Evolutionary conservation across 352 stramenopile genomes (phyloP).

Genomic region (Pythium folliculosum): DNA sequence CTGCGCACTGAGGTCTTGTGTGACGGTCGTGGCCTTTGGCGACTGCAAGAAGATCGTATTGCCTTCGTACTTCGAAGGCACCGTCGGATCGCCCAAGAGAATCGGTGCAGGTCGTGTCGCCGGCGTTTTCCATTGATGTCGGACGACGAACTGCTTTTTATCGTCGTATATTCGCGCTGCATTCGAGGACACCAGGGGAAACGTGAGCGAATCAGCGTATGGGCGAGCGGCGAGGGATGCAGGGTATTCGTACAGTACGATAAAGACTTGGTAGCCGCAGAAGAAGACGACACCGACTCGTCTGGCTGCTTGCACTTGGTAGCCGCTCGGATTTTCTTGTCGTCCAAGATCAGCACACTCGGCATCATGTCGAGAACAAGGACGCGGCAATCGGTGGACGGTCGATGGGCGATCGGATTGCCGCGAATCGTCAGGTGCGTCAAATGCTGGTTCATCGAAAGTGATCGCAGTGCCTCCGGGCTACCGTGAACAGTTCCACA

Average conservation of each 20-base stretch:
- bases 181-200: background rate
- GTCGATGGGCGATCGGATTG: slow-evolving; percentile 66
- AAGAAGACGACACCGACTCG: background rate
- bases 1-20: slow-evolving; percentile 28
- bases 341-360: slow-evolving; percentile 70
- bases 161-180: slow-evolving; percentile 77
- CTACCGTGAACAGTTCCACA: slow-evolving; percentile 30
- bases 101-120: slow-evolving; percentile 42
- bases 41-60: slow-evolving; percentile 58
- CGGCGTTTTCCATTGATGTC: slow-evolving; percentile 43
- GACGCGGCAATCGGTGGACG: slow-evolving; percentile 52
- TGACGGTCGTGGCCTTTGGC: slow-evolving; percentile 33
- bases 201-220: background rate
- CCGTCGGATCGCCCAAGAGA: slow-evolving; percentile 36
- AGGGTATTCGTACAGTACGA: slow-evolving; percentile 64
- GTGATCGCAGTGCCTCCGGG: slow-evolving; percentile 54
- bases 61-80: slow-evolving; percentile 47
- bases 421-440: slow-evolving; percentile 69
- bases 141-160: slow-evolving; percentile 77
- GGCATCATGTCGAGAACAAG: slow-evolving; percentile 74
- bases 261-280: slow-evolving; percentile 48
- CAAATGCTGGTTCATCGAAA: slow-evolving; percentile 69
- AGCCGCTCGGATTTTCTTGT: slow-evolving; percentile 67
- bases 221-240: background rate
- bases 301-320: slow-evolving; percentile 42